Evolutionary conservation across 2,329 filamentous ascomycete genomes (phyloP).

Genomic region (Neofusicoccum parvum): DNA sequence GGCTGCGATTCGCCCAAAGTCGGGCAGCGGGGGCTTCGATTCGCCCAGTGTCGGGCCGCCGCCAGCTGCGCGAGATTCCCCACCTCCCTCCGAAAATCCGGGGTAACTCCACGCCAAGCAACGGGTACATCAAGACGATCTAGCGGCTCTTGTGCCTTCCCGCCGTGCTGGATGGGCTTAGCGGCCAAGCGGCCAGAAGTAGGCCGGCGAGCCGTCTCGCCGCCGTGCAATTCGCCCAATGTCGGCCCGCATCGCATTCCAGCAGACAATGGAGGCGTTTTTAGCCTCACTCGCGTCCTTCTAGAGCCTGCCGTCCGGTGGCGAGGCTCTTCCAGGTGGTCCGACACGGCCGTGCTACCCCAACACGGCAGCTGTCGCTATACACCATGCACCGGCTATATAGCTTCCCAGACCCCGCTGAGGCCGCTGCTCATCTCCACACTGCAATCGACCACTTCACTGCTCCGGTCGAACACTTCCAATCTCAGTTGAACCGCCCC

Average conservation of each 20-base stretch:
- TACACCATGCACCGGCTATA: slow-evolving; percentile 5
- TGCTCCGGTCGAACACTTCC: neutral
- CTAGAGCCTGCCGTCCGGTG: neutral
- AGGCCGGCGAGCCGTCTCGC: neutral
- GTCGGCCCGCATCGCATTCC: neutral
- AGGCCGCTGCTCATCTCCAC: neutral
- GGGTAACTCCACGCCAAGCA: slow-evolving; percentile 9
- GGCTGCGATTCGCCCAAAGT: neutral
- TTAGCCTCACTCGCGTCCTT: neutral
- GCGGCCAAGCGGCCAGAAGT: neutral
- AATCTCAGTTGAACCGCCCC: neutral
- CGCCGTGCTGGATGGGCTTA: neutral
- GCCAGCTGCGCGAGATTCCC: neutral
- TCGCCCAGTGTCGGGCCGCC: neutral
- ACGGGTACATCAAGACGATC: neutral
- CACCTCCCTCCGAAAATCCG: neutral
- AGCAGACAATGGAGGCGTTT: neutral
- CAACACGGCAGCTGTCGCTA: slow-evolving; percentile 1
- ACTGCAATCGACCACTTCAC: neutral
- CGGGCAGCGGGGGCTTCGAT: neutral
- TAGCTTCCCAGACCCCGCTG: neutral
- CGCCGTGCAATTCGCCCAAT: neutral
- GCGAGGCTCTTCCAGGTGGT: neutral
- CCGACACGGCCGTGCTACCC: neutral
- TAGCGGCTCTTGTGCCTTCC: neutral